Evolutionary conservation across 2,329 filamentous ascomycete genomes (phyloP), one percentile per base, ranked within the genome.

Genomic region (Alternaria triticina): DNA sequence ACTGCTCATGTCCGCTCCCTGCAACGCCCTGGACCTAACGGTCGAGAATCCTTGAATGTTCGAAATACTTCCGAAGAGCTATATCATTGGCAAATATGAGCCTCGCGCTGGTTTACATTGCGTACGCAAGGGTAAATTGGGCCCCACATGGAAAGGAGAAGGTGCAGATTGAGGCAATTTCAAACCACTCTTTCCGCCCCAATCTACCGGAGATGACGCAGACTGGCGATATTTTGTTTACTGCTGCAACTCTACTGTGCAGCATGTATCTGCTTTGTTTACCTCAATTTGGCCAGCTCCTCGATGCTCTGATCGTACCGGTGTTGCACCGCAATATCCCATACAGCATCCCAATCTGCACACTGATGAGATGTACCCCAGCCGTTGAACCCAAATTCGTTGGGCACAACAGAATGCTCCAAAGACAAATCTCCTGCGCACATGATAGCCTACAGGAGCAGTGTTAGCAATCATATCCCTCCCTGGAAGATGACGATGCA

Each of bases 1-100:
- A 50, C 56, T 50, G n/a, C 52, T 62, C 49, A 59, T 59, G 33
- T 62, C 60, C 60, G 56, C 44, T 47, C 60, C 55, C 49, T 62
- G 57, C 28, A 46, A 58, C 17, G 46, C 25, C 10, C 33, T 43
- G 33, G 12, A 15, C 17, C 13, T 12, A 40, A 52, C 13, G 33
- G 46, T 44, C 47, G 28, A n/a, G 15, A 54, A 56, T 44, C 52
- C 45, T 58, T 25, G 40, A 54, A 23, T 25, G 47, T 10, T 50
- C 47, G 23, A 23, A 46, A 28, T 46, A 58, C 25, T 30, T 12
- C 49, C 56, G 33, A 59, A 33, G 50, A 30, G 20, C 27, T 36
- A 36, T 27, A 40, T 44, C 15, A 44, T 25, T 36, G n/a, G 49
- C 43, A 47, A 36, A n/a, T 43, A 30, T 33, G 47, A 40, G 22